These are phyloP conservation scores for Letharia lupina DNA, from an alignment of 495 filamentous ascomycete species.

Conservation along the genomic window DNA sequence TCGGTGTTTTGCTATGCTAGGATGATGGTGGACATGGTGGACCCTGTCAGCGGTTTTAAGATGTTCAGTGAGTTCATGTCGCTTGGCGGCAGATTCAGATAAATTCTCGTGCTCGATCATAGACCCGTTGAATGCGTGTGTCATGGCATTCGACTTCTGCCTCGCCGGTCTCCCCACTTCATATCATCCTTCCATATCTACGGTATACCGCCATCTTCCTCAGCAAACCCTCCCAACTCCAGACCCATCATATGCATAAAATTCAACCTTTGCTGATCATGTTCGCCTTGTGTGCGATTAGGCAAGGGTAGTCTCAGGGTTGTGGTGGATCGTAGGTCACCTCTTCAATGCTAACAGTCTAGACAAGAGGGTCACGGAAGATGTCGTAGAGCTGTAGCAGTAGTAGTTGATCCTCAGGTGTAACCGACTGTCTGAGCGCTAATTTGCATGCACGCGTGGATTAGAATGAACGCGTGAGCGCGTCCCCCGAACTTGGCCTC, in stretches of 20 bases:
- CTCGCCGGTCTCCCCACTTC: not conserved
- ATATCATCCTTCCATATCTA: not conserved
- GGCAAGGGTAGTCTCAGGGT: not conserved
- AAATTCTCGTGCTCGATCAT: conserved; percentile 3
- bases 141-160: not conserved
- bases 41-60: conserved; percentile 12
- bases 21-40: conserved; percentile 14
- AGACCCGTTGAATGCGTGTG: not conserved
- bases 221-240: not conserved
- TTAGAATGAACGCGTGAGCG: conserved; percentile 7
- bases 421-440: too few species aligned
- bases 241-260: not conserved
- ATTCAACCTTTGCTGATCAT: not conserved
- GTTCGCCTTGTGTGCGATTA: not conserved
- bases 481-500: conserved; percentile 2
- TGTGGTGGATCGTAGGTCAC: not conserved
- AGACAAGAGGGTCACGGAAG: not conserved
- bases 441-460: not conserved
- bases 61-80: conserved; percentile 16
- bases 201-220: not conserved
- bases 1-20: conserved; percentile 17
- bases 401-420: not conserved
- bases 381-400: not conserved
- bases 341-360: not conserved
- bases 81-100: conserved; percentile 11